Base-by-base conservation (phyloP, 2,329 filamentous ascomycete genomes). In the Phialophora verrucosa region DNA sequence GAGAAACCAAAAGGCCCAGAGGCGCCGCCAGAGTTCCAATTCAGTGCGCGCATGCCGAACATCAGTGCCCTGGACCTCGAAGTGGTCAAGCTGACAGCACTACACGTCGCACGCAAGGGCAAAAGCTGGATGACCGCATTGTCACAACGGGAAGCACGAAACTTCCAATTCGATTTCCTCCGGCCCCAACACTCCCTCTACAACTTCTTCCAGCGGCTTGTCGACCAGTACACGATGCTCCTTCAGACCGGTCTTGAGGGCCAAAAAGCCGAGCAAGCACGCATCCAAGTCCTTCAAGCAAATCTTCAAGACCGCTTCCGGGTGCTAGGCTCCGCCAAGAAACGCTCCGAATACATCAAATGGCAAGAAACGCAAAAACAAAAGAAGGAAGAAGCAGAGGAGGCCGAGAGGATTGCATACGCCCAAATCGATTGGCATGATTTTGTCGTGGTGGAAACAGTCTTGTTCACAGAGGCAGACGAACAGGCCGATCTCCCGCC, bases 351-450 rank as follows among this genome's bases (percentile, higher is more conserved):
- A 73, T 98, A 93, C 84, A 85, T 90, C 70, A 93, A 92, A 77
- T 91, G 88, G 75, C 90, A 95, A 74, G 91, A 95, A 72, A 83
- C 88, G 62, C 91, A 97, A 80, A 94, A 93, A 77, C 87, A 89
- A 73, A 91, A 93, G 83, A 93, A 93, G 75, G 93, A 96, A 74
- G 92, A 96, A 74, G 88, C 93, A 69, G 90, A 90, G 49, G 91
- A 96, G 75, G 88, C 92, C 74, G 91, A 97, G 77, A 89, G 89
- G 74, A 81, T 88, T 58, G 85, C 85, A 61, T 90, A 95, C 78
- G 90, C 91, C 0, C 90, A 95, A 73, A 95, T 99, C 69, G 95
- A 99, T 78, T 99, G 95, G 95, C 92, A 96, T 75, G 94, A 98
- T 76, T 99, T 99, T 74, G 90, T 94, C 38, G 91, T 99, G 23